Evolutionary conservation across 345 rosid species (phyloP).

Genomic region (Linum tenue): DNA sequence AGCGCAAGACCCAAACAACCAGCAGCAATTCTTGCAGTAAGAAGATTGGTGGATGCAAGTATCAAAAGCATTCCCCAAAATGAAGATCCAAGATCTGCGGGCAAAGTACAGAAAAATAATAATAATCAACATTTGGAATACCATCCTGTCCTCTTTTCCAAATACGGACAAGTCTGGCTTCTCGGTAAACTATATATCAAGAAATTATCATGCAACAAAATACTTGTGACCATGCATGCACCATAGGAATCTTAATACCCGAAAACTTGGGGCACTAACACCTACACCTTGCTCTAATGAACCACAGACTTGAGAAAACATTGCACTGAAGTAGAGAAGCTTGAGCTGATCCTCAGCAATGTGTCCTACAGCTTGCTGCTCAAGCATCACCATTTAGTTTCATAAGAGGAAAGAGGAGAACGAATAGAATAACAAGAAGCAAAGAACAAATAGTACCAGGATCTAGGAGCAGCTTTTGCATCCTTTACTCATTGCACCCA

Average conservation of each 20-base stretch:
- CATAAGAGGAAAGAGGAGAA: no score
- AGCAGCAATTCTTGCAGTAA: slow-evolving; percentile 87
- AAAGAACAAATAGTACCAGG: no score
- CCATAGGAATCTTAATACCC: neutral
- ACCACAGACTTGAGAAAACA: neutral
- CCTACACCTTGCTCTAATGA: no score
- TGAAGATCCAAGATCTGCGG: slow-evolving; percentile 91
- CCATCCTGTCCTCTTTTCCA: neutral
- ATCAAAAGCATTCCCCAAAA: slow-evolving; percentile 99
- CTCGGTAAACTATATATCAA: neutral
- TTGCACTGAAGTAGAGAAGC: neutral
- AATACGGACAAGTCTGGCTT: neutral
- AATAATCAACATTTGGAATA: neutral
- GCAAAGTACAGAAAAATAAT: neutral
- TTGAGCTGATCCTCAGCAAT: neutral
- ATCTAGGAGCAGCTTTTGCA: no score
- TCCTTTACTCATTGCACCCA: no score
- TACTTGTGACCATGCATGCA: neutral
- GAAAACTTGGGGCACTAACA: neutral
- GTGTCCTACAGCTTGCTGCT: neutral
- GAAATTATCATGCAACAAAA: neutral
- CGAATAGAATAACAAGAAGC: no score
- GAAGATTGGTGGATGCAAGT: slow-evolving; percentile 83
- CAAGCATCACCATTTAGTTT: neutral
- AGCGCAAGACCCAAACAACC: slow-evolving; percentile 74